Base-by-base conservation (phyloP, 257 asterid species). In the Fraxinus pennsylvanica region DNA sequence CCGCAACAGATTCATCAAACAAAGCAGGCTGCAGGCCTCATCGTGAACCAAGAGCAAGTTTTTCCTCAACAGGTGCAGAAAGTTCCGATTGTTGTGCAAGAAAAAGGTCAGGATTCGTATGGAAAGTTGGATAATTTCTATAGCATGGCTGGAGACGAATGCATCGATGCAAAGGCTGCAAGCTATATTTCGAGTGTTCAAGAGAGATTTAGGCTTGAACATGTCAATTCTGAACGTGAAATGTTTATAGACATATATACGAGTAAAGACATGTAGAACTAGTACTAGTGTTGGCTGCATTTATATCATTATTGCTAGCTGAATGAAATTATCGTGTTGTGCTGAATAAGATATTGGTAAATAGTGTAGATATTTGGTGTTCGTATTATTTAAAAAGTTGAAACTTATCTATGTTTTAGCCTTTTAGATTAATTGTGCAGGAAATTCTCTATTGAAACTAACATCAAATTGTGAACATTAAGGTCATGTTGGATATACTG, bases 131-230 rank as follows among this genome's bases (percentile, higher is more conserved):
- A 84, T 80, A 84, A 73, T 39, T 77, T 76, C 71, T 80, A 78
- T 76, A 80, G 78, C 1, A 79, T 68, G 1, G 72, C 79, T n/a
- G 90, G 30, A 43, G 91, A 92, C 29, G 94, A 92, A 54, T 76
- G 76, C 0, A 96, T 91, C 4, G 97, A 92, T 63, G 71, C 69
- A 4, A 84, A 84, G 76, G 97, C 97, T 13, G 81, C 85, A 0
- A 79, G 74, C 67, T 92, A 92, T 33, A 91, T 92, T 17, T 84
- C 92, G 0, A 76, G 77, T 36, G 92, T 91, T 7, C 88, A 81
- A 39, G 90, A 89, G 82, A 87, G 94, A 77, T 87, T 91, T 65
- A 84, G 82, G 81, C 84, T 87, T 39, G 94, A 87, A 12, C 80
- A 84, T 19, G 39, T 70, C 59, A 78, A 82, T 33, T 82, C 86